Evolutionary conservation across 129 eudicot species (phyloP), one percentile per base, ranked within the genome.

Genomic region (Daucus carota): DNA sequence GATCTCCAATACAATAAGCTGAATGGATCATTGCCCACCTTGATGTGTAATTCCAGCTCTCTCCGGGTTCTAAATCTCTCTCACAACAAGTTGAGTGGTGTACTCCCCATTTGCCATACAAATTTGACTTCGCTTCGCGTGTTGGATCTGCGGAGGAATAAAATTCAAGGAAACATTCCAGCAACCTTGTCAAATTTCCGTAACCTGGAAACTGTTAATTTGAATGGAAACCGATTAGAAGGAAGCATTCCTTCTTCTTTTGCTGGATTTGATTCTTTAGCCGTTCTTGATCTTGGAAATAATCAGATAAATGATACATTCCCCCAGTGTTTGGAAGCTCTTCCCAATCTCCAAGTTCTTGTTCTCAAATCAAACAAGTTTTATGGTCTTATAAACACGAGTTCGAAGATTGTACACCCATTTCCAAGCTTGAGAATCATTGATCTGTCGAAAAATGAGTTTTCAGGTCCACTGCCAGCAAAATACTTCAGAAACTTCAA

Each of bases 391-490:
- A 20, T 50, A 50, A 18, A 50, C 24, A 18, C 5, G 11, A 20
- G 10, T 50, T 50, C 26, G 18, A 6, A 20, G 59, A 0, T 50
- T 0, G 26, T 5, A 18, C 59, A 50, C 26, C 59, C 59, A 18
- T 81, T 85, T 44, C 73, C 81, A 8, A 67, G 33, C n/a, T 41
- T 85, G 46, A 65, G 74, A 40, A 78, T 85, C 28, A 45, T 85
- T 34, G 89, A 76, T 20, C 70, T 85, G 2, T 79, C 89, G 7
- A 29, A 42, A 31, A 82, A 82, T 65, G 44, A 10, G 43, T 85
- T 85, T 63, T 45, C 26, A 12, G 84, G 89, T 6, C 41, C 26
- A 8, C 36, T 76, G 10, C 86, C 86, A 5, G 1, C 8, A 28
- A 22, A 9, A 0, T 70, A 72, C 46, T 54, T 85, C 29, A n/a